These are phyloP conservation scores for Pseudocercospora pini-densiflorae DNA, from an alignment of 2,329 filamentous ascomycete species.

Conservation along the genomic window DNA sequence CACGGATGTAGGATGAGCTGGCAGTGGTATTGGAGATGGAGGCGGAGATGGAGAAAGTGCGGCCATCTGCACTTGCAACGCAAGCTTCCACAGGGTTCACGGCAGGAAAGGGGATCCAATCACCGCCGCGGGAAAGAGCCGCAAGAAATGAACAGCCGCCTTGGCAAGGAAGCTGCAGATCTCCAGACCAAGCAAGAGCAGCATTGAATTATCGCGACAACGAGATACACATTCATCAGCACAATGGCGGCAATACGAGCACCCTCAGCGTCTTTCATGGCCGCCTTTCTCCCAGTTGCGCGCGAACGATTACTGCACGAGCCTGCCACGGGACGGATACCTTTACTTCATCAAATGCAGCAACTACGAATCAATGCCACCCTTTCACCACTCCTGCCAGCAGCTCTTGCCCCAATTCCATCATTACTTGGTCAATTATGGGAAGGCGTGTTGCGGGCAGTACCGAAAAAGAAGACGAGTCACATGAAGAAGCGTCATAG, in stretches of 20 bases:
- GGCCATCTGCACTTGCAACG: constrained; percentile 15
- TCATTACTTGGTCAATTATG: constrained; percentile 80
- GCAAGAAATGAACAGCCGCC: constrained; percentile 16
- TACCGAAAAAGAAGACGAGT: constrained; percentile 98
- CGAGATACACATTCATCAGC: constrained; percentile 6
- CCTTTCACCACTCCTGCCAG: constrained; percentile 49
- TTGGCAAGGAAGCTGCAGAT: constrained; percentile 19
- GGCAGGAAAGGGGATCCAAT: constrained; percentile 27
- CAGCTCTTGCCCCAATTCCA: constrained; percentile 68
- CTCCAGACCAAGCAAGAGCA: background rate
- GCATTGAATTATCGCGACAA: background rate
- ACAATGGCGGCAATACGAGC: constrained; percentile 47
- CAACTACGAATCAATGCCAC: constrained; percentile 45
- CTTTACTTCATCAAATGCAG: constrained; percentile 50
- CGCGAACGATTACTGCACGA: constrained; percentile 46
- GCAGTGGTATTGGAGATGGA: constrained; percentile 12
- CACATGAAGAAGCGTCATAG: constrained; percentile 93
- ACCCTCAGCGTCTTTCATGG: constrained; percentile 47
- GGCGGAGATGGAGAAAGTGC: constrained; percentile 24
- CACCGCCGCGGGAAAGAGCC: constrained; percentile 16
- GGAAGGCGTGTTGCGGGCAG: constrained; percentile 89
- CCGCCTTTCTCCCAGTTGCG: constrained; percentile 59
- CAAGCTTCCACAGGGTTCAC: constrained; percentile 24
- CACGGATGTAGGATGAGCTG: constrained; percentile 9
- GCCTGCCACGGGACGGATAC: constrained; percentile 52